A percentile compares a stretch with the other conserved stretches of the same genome.
Conservation (phyloP, 192 early-diverging fungal genomes). For the Entomortierella beljakovae region DNA sequence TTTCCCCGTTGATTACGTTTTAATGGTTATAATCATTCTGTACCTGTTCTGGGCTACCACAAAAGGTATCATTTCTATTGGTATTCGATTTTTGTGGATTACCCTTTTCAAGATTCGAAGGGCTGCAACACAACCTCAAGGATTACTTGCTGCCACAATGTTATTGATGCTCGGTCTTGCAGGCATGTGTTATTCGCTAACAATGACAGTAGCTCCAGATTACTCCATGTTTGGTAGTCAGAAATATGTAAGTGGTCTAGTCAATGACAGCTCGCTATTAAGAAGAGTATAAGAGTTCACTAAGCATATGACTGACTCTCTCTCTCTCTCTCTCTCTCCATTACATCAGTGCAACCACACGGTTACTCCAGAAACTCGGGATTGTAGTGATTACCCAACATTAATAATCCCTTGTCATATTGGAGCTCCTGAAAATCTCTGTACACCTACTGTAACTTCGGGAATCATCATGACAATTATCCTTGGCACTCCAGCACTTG, state of each 20-base stretch:
- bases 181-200: constrained; percentile 66
- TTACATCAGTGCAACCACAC: constrained; percentile 65
- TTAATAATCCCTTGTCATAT: constrained; percentile 69
- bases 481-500: constrained; percentile 64
- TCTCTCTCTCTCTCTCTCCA: neutral
- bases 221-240: constrained; percentile 75
- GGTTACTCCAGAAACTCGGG: constrained; percentile 17
- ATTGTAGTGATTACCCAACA: constrained; percentile 61
- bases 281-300: neutral
- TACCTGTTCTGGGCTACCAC: constrained; percentile 68
- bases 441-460: constrained; percentile 69
- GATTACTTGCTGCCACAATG: constrained; percentile 63
- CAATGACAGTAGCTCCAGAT: constrained; percentile 67
- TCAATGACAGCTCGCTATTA: neutral
- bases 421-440: constrained; percentile 64
- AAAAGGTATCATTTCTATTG: constrained; percentile 63
- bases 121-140: constrained; percentile 67
- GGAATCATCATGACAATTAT: constrained; percentile 58
- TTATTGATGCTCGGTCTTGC: constrained; percentile 64
- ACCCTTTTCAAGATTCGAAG: constrained; percentile 60
- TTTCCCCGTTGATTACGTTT: constrained; percentile 67
- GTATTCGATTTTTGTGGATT: constrained; percentile 69
- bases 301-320: neutral
- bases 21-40: constrained; percentile 62
- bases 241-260: constrained; percentile 58